Conservation (phyloP, 1,284 basidiomycete genomes). For the Stereum hirsutum region DNA sequence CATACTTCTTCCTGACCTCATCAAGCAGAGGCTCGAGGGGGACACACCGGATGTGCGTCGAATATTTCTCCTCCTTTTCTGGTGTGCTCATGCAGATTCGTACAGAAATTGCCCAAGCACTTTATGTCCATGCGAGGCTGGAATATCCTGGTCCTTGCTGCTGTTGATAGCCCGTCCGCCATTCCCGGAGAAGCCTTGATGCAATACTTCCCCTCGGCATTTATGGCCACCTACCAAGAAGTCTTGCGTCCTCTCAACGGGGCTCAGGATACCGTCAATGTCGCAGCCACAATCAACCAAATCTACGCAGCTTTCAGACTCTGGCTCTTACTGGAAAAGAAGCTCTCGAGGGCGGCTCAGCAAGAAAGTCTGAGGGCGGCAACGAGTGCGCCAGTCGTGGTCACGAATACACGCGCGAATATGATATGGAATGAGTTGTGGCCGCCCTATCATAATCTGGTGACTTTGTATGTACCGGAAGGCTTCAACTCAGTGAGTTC, state of each 20-base stretch:
- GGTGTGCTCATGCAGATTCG: neutral
- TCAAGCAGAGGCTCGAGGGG: constrained; percentile 22
- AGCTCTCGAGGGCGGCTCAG: constrained; percentile 4
- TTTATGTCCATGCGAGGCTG: constrained; percentile 41
- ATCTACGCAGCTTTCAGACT: constrained; percentile 59
- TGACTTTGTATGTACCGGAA: constrained; percentile 38
- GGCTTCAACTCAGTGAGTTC: constrained; percentile 37
- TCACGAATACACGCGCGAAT: constrained; percentile 27
- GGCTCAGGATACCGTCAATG: neutral
- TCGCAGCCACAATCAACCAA: constrained; percentile 50
- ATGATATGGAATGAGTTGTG: constrained; percentile 67
- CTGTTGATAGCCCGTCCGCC: constrained; percentile 32
- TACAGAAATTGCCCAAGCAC: constrained; percentile 28
- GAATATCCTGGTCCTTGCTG: constrained; percentile 51
- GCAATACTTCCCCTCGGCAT: constrained; percentile 37
- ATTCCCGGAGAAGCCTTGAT: constrained; percentile 35
- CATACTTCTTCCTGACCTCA: constrained; percentile 24
- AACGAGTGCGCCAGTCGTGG: constrained; percentile 1
- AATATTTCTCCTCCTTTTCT: constrained; percentile 1
- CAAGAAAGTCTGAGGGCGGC: neutral
- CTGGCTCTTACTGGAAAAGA: constrained; percentile 46
- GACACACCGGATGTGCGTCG: constrained; percentile 18
- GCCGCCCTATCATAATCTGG: constrained; percentile 52
- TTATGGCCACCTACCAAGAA: constrained; percentile 35
- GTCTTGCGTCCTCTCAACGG: constrained; percentile 21